Evolutionary conservation across 257 asterid species (phyloP).

Genomic region (Hygrophila difformis): DNA sequence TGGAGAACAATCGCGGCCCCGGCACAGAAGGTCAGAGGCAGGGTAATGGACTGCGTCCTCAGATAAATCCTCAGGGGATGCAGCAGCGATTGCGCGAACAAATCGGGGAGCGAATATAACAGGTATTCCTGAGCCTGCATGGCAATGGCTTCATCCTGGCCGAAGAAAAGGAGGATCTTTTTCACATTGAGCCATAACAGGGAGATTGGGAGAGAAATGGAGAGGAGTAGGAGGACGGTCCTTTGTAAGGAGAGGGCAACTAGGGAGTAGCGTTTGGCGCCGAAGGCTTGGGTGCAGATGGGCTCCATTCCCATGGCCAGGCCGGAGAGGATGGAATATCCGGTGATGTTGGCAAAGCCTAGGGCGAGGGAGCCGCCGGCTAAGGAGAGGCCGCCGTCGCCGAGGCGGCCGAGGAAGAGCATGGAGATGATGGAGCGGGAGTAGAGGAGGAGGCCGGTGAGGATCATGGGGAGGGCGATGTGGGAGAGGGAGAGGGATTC

Average conservation of each 20-base stretch:
- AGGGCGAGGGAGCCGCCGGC: slow-evolving; percentile 77
- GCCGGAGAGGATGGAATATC: slow-evolving; percentile 73
- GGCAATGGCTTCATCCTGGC: slow-evolving; percentile 58
- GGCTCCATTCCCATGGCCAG: slow-evolving; percentile 88
- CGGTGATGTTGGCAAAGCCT: slow-evolving; percentile 73
- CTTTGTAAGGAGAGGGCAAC: slow-evolving; percentile 65
- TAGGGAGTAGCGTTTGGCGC: slow-evolving; percentile 46
- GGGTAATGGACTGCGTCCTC: slow-evolving; percentile 60
- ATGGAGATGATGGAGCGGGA: slow-evolving; percentile 80
- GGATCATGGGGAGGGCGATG: slow-evolving; percentile 65
- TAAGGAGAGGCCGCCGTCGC: slow-evolving; percentile 56
- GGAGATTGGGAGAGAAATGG: slow-evolving; percentile 53
- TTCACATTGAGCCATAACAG: slow-evolving; percentile 63
- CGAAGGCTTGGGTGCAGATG: slow-evolving; percentile 77
- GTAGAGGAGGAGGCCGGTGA: slow-evolving; percentile 66
- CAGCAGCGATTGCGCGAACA: slow-evolving; percentile 46
- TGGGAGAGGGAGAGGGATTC: slow-evolving; percentile 38
- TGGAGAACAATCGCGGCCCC: slow-evolving; percentile 43
- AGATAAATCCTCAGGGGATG: slow-evolving; percentile 70
- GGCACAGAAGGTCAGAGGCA: slow-evolving; percentile 67
- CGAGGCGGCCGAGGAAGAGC: slow-evolving; percentile 74
- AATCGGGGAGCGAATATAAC: slow-evolving; percentile 52
- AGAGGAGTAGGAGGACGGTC: slow-evolving; percentile 42
- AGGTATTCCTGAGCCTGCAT: slow-evolving; percentile 48
- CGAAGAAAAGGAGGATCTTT: slow-evolving; percentile 35